A percentile compares a stretch with the other conserved stretches of the same genome.
Evolutionary conservation across 73 alveolate genomes (phyloP).

Genomic region (Paramecium biaurelia): DNA sequence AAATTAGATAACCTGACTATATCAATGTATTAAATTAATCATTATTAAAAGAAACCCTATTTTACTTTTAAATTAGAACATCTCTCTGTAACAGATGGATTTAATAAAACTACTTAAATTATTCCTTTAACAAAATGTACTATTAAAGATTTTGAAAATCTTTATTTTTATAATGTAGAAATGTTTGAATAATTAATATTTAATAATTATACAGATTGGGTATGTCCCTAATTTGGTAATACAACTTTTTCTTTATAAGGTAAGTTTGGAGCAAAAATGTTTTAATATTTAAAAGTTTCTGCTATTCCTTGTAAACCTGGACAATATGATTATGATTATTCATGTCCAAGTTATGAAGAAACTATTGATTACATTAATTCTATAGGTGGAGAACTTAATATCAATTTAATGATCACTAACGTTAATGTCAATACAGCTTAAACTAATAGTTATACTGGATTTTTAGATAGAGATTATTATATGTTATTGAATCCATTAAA

Average conservation of each 20-base stretch:
- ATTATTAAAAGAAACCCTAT: slow-evolving; percentile 13
- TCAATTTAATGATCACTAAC: not conserved
- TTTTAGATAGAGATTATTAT: not conserved
- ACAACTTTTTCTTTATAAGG: not conserved
- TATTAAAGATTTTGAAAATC: not conserved
- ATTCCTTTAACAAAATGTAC: not conserved
- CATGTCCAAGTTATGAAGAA: not conserved
- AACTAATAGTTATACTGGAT: slow-evolving; percentile 8
- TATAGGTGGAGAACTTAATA: not conserved
- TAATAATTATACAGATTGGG: not conserved
- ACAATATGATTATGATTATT: not conserved
- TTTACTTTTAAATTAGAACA: not conserved
- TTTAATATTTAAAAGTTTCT: not conserved
- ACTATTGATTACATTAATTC: not conserved
- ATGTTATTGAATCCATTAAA: slow-evolving; percentile 7
- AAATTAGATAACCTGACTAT: not conserved
- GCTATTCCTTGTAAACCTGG: not conserved
- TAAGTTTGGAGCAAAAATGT: not conserved
- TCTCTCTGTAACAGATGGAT: not conserved
- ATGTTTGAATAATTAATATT: not conserved
- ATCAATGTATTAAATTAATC: not conserved
- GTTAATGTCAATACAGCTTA: not conserved
- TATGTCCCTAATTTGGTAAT: not conserved
- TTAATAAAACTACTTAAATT: not conserved
- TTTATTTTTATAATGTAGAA: not conserved